Percentiles rank a stretch among this genome's conserved stretches.
phyloP scores from a whole-genome alignment of 208 protist species.

The Trypanosoma lewisi region DNA sequence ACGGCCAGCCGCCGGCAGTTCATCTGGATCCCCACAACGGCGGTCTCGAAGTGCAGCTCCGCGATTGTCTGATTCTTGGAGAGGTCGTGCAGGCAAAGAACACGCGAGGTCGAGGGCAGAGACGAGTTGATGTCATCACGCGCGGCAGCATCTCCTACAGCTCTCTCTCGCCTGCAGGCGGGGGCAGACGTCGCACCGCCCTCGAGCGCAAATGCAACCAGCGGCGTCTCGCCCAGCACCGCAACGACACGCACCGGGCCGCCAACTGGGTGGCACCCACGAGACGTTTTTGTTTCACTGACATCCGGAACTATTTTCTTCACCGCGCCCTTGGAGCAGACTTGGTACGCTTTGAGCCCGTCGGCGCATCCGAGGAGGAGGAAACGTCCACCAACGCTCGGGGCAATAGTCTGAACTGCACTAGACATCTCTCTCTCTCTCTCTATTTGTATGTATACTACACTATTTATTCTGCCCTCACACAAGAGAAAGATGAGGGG shows the following conservation, averaged over 20 bases:
- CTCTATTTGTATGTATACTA: background rate
- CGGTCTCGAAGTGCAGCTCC: conserved; percentile 62
- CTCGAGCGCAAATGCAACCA: conserved; percentile 57
- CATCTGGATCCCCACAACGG: conserved; percentile 35
- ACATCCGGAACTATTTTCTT: conserved; percentile 14
- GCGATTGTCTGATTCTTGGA: conserved; percentile 31
- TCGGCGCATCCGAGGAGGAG: conserved; percentile 21
- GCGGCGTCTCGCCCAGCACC: conserved; percentile 44
- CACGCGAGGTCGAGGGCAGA: conserved; percentile 20
- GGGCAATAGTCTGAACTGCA: conserved; percentile 10
- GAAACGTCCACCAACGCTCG: conserved; percentile 19
- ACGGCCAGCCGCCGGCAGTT: conserved; percentile 52
- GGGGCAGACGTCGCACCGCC: background rate
- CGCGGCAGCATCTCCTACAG: background rate
- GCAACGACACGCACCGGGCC: conserved; percentile 43
- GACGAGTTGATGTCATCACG: background rate
- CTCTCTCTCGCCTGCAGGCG: background rate
- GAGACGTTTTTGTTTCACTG: conserved; percentile 1
- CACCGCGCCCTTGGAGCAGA: background rate
- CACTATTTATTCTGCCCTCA: too few species aligned
- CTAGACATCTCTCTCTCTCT: conserved; percentile 5
- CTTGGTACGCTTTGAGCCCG: conserved; percentile 17
- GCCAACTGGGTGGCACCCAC: conserved; percentile 16
- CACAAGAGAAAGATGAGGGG: too few species aligned
- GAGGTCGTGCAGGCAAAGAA: conserved; percentile 50